Evolutionary conservation across 768 basidiomycete genomes (phyloP), one percentile per base, ranked within the genome.

Genomic region (Xanthoconium stramineum): DNA sequence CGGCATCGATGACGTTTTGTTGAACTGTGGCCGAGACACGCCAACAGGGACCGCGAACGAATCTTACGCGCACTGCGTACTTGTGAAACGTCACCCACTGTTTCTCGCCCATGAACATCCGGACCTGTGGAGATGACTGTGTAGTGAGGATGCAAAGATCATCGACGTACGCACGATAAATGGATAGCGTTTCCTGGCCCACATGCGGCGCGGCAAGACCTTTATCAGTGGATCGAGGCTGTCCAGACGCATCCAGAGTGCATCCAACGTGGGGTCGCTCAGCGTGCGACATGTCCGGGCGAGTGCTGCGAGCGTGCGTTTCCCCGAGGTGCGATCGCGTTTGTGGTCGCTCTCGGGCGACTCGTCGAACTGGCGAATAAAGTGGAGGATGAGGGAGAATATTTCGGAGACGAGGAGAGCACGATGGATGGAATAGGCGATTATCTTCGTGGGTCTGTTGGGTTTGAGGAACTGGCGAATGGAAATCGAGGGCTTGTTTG

Each of bases 161-260:
- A 44, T 38, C 20, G 1, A 24, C 9, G 44, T 24, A 60, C 66
- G 37, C 32, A 69, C 67, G 15, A 69, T 36, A 28, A 68, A 59
- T 1, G 57, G 56, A 14, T 53, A 62, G 29, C 47, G 60, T 50
- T 59, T 68, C 35, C 58, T 69, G 12, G 56, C 49, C 67, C 67
- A 68, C 61, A 68, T 67, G 29, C 63, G 61, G 1, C 59, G 55
- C 11, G 67, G 67, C 15, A 68, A 54, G 14, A 68, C 55, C 14
- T 53, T 66, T 19, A 68, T 68, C 46, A 68, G 47, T 0, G 67
- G 67, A 59, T 68, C 67, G 17, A 68, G 67, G 30, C 46, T 61
- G n/a, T 68, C 67, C 2, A 68, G 57, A 44, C 61, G 57, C 67
- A 62, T 62, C 69, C 69, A 70, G 7, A 72, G 61, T 1, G 39